Conservation (phyloP, 768 basidiomycete species). For the Porpolomopsis calyptriformis region DNA sequence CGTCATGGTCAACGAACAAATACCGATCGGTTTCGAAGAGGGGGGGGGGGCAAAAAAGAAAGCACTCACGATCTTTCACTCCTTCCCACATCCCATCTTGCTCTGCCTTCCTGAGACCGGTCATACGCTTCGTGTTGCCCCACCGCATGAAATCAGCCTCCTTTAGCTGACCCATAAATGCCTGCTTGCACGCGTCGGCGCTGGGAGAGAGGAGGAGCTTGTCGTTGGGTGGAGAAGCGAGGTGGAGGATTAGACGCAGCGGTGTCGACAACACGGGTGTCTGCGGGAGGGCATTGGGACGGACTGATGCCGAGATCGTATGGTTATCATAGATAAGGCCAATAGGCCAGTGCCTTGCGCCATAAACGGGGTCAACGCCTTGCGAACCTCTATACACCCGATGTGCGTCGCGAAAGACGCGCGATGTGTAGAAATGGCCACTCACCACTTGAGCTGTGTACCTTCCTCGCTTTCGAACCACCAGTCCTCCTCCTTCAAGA, state of each 20-base stretch:
- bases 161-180: conserved; percentile 92
- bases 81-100: conserved; percentile 98
- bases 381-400: too few relatives aligned
- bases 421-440: conserved; percentile 9
- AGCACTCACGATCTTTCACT: conserved; percentile 74
- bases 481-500: conserved; percentile 83
- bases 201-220: conserved; percentile 74
- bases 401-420: neutral
- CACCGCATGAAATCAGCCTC: conserved; percentile 96
- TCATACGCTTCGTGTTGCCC: conserved; percentile 93
- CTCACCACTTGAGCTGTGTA: conserved; percentile 77
- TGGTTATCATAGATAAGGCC: conserved; percentile 89
- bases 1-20: conserved; percentile 1
- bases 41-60: conserved; percentile 13
- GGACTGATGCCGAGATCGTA: conserved; percentile 50
- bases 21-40: neutral
- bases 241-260: conserved; percentile 73
- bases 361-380: too few relatives aligned
- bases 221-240: conserved; percentile 78
- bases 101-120: conserved; percentile 78
- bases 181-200: conserved; percentile 80
- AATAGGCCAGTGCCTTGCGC: conserved; percentile 93
- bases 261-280: conserved; percentile 33
- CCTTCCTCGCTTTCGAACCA: conserved; percentile 95
- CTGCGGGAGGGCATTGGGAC: conserved; percentile 34